These are phyloP conservation scores for Porphyrellus cyaneotinctus DNA, from an alignment of 768 basidiomycete species.

Conservation along the genomic window DNA sequence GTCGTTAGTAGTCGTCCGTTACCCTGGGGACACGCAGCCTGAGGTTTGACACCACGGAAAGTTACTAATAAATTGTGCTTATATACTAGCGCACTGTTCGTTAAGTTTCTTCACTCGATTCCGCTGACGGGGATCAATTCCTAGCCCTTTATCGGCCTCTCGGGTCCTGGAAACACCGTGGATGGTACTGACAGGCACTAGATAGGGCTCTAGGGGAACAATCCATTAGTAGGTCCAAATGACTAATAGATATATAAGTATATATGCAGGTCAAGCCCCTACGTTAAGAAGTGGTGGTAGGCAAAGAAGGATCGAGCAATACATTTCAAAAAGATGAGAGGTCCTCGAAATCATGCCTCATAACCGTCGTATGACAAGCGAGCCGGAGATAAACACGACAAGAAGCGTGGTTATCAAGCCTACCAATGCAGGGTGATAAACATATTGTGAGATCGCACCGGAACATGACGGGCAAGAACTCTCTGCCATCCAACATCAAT, in stretches of 20 bases:
- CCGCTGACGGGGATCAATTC: no score
- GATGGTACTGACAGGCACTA: no score
- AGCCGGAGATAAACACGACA: slow-evolving; percentile 18
- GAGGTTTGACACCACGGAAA: no score
- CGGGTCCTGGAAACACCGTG: no score
- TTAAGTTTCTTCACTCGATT: no score
- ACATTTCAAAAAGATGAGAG: neutral
- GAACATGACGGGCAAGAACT: slow-evolving; percentile 20
- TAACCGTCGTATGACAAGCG: slow-evolving; percentile 5
- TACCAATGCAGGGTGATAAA: slow-evolving; percentile 9
- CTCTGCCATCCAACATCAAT: slow-evolving; percentile 7
- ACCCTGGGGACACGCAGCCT: no score
- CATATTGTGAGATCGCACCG: slow-evolving; percentile 15
- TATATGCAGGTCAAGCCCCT: neutral
- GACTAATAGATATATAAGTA: neutral
- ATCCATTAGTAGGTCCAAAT: neutral
- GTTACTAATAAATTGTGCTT: no score
- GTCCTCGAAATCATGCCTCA: neutral
- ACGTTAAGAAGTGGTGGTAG: neutral
- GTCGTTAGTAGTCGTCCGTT: no score
- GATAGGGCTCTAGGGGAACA: no score
- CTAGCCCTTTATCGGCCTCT: no score
- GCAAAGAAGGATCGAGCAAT: no score
- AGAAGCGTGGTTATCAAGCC: slow-evolving; percentile 19
- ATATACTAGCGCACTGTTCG: no score